Base-by-base conservation (phyloP, 2,329 filamentous ascomycete species). In the Metarhizium robertsii region DNA sequence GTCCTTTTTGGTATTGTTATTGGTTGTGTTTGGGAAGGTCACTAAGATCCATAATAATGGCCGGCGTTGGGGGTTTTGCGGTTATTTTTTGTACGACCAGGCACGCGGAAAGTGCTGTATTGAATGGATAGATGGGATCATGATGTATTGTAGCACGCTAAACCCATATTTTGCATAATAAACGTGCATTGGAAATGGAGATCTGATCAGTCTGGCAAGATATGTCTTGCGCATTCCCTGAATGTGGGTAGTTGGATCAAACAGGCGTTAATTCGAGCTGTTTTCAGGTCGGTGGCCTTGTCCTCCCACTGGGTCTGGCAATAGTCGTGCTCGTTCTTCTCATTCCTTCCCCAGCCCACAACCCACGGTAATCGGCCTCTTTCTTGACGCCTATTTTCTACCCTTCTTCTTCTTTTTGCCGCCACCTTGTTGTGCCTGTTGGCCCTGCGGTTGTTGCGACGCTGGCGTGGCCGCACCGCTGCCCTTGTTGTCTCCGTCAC, bases 341-440 rank as follows among this genome's bases (percentile, higher is more conserved):
- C 34, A 36, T 36, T 8, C 25, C 25, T 25, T 25, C 25, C 25
- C 25, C 25, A 25, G 25, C 25, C 25, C 3, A 6, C 32, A 7
- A 11, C 7, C 32, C 32, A 5, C 32, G 38, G 10, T 40, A 16
- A 40, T 16, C 10, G 38, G 14, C 8, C 38, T 16, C 14, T 40
- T 16, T n/a, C 43, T 25, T 8, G 16, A 7, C 3, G 43, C 60
- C 77, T 73, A 88, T 76, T 83, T 81, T 77, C 85, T 86, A 49
- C 83, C 83, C 72, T 86, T 86, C 72, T 85, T 87, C 73, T 87
- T 87, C 74, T 86, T 88, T 70, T 83, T 85, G 40, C 75, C 73
- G 13, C 74, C 75, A 47, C 72, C 58, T 64, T 64, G 46, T 62
- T 59, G 57, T 34, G 53, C 59, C 55, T 60, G 60, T 40, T 62